Evolutionary conservation across 257 asterid species (phyloP).

Genomic region (Petunia secreta): DNA sequence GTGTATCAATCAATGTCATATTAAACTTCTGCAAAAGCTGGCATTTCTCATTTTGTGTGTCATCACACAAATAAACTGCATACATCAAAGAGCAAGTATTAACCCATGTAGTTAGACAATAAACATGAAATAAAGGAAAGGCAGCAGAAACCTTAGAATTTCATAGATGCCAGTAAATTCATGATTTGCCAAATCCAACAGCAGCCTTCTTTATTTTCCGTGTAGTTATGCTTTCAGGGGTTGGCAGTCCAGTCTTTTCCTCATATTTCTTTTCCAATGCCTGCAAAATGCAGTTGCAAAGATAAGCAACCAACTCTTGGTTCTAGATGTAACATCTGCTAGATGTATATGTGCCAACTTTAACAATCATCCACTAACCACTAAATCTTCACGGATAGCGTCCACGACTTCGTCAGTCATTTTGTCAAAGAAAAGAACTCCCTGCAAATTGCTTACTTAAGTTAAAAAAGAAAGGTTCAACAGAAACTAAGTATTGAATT

Average conservation of each 20-base stretch:
- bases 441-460: slow-evolving; percentile 56
- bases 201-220: slow-evolving; percentile 61
- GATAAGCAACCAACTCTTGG: not conserved
- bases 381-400: slow-evolving; percentile 61
- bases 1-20: not conserved
- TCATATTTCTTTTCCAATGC: slow-evolving; percentile 83
- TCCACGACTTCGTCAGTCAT: slow-evolving; percentile 87
- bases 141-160: not conserved
- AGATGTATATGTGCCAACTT: slow-evolving; percentile 15
- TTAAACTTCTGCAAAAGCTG: not conserved
- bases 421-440: slow-evolving; percentile 79
- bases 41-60: not conserved
- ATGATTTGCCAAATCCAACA: slow-evolving; percentile 80
- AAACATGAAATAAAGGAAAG: not conserved
- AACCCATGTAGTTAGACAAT: slow-evolving; percentile 31
- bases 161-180: slow-evolving; percentile 26
- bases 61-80: slow-evolving; percentile 22
- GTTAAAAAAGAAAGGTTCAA: slow-evolving; percentile 25
- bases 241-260: slow-evolving; percentile 72
- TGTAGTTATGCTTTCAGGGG: slow-evolving; percentile 75
- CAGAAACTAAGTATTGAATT: not conserved
- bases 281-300: slow-evolving; percentile 43
- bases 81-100: slow-evolving; percentile 3
- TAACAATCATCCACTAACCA: slow-evolving; percentile 49
- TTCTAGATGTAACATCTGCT: slow-evolving; percentile 4